Base-by-base conservation (phyloP, 129 eudicot genomes). In the Chrysanthemum makinoi region DNA sequence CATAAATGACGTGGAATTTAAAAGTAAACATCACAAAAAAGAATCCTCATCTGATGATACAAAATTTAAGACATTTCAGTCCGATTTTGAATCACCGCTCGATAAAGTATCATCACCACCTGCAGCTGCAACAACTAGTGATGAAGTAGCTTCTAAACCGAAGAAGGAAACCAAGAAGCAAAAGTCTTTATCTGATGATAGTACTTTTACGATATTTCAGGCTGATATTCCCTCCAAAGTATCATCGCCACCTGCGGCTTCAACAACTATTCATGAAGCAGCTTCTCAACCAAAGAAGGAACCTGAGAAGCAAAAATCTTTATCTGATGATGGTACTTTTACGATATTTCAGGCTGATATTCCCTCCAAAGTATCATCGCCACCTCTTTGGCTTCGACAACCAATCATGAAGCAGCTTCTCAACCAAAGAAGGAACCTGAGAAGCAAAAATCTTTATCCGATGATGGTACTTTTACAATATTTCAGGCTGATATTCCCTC, bases 351-450 rank as follows among this genome's bases (percentile, higher is more conserved):
- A 39, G 46, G 46, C 46, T 39, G 46, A 39, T 39, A 39, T 39
- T 39, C 10, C 46, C 46, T 39, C 46, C 46, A 39, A 39, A 39
- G 2, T 39, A 39, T 39, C 46, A 69, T 63, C 77, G 0, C n/a
- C 80, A 47, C 60, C 43, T 22, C 24, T 58, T 44, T 17, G 20
- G 44, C 62, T 19, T 59, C 62, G 12, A 2, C 70, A 18, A 2
- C 71, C 60, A 44, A 43, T 33, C 12, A 78, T 49, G 92, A 82
- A 80, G 54, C 70, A 49, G 66, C 80, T 59, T 75, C 65, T 49
- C 59, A 58, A n/a, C 81, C 67, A 14, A 87, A 90, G 68, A 75
- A 62, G 20, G 78, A 80, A 72, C 79, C 51, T 22, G 72, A 50
- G 50, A 69, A 58, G 62, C 74, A 65, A 54, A 73, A 64, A 76